Base-by-base conservation (phyloP, 2,329 filamentous ascomycete genomes). In the Hortaea werneckii region DNA sequence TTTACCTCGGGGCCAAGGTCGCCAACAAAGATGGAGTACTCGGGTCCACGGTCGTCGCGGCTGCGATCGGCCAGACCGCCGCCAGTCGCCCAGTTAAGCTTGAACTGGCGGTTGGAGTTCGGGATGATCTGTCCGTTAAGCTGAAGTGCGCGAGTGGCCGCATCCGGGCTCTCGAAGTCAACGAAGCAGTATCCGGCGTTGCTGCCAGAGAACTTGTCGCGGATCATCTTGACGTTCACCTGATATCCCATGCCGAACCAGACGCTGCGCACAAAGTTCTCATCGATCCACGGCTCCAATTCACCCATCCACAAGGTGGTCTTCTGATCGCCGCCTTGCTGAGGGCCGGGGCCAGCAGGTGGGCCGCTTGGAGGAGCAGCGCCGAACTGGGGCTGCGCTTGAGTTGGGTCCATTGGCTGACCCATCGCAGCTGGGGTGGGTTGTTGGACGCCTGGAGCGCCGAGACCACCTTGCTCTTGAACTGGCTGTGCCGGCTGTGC, bases 141-240 rank as follows among this genome's bases (percentile, higher is more conserved):
- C 40, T 76, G 75, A n/a, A 98, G 78, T 32, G 92, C 92, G 75
- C 95, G 95, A 60, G 80, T 83, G 37, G 92, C 92, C 49, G 89
- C 86, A 35, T 89, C 87, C 7, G 88, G 77, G 57, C 76, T 83
- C 46, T 79, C 64, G 61, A 98, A 98, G 65, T 96, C 92, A 59
- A 96, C 88, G 67, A 98, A 98, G 72, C 90, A 98, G 72, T 98
- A 98, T 50, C 92, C 92, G 54, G 92, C 92, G 67, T 95, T 98
- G 60, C 87, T 94, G 64, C 73, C 92, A 64, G 90, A 95, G 69
- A 95, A 95, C 71, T 95, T 95, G 74, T 98, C 92, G 55, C 92
- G 87, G 61, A 98, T 98, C 78, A 98, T 95, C 79, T 98, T 98
- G 59, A 98, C 92, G 60, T 95, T 95, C 60, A 98, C 92, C 53